Evolutionary conservation across 352 stramenopile species (phyloP), one percentile per base, ranked within the genome.

Genomic region (Aphanomyces invadans): DNA sequence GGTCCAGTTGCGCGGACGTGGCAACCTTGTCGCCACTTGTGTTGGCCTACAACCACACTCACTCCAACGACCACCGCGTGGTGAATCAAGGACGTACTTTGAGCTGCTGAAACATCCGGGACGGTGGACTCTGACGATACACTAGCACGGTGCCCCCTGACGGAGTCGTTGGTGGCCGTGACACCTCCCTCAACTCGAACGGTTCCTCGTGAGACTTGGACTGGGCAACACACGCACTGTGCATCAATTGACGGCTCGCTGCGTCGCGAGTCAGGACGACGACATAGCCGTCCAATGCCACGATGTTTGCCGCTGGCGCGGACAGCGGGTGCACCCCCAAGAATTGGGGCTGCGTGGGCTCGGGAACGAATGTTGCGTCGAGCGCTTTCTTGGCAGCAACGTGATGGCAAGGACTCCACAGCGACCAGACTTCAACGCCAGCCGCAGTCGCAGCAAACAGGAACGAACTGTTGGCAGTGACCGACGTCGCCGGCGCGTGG

Each of bases 331-430:
- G 83, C 9, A 76, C 84, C 32, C 77, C 87, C 15, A 90, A 71
- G 19, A 90, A 68, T 62, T 87, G 79, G 11, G 85, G 83, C 62
- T 90, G 81, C 15, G 81, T 80, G 31, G 85, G 85, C 62, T 90
- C 80, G 23, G 80, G 78, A 21, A 87, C 72, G 2, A 89, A 74
- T 1, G 76, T 73, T 38, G 71, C 74, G 36, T 69, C 84, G 21
- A 91, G 66, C 1, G 79, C 83, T 17, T 83, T 75, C 63, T 80
- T 88, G 9, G 83, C 80, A 29, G 85, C 85, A 9, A 89, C 70
- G 26, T 87, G 86, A 59, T 92, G 81, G 65, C 85, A 94, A 31
- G 85, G 85, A 62, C 82, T 94, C 85, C 85, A 94, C 44, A 94
- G 89, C 10, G 83, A 90, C 85, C 85, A 94, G 0, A 94, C 78